These are phyloP conservation scores for Penicillium cinerascens DNA, from an alignment of 495 filamentous ascomycete species.

Conservation along the genomic window DNA sequence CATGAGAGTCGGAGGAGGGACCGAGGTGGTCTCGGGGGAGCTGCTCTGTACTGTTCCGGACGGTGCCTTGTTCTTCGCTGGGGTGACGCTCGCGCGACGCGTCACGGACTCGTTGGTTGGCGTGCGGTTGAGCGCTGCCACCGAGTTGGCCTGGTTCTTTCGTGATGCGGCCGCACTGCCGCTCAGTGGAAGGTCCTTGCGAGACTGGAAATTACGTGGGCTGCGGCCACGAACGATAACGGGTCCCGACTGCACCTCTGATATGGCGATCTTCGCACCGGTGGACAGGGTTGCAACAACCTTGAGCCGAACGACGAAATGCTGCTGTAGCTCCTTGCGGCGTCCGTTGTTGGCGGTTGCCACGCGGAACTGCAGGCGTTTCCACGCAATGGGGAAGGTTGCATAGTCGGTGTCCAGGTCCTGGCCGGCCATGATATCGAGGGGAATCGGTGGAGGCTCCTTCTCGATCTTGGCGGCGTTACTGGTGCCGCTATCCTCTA, in stretches of 20 bases:
- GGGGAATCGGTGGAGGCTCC: constrained; percentile 62
- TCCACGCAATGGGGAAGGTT: constrained; percentile 85
- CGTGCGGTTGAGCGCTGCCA: constrained; percentile 40
- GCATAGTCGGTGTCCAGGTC: constrained; percentile 74
- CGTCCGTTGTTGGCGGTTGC: constrained; percentile 83
- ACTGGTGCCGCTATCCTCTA: constrained; percentile 42
- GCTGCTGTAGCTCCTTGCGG: constrained; percentile 75
- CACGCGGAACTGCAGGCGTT: constrained; percentile 85
- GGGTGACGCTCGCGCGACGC: constrained; percentile 45
- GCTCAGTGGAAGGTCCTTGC: constrained; percentile 71
- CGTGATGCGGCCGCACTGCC: constrained; percentile 69
- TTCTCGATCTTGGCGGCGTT: constrained; percentile 59
- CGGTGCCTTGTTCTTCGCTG: constrained; percentile 50
- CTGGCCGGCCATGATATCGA: constrained; percentile 72
- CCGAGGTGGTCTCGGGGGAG: constrained; percentile 38
- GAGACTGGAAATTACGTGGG: constrained; percentile 73
- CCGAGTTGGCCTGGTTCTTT: constrained; percentile 40
- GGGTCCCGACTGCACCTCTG: constrained; percentile 68
- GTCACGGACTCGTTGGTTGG: constrained; percentile 45
- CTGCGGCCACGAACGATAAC: constrained; percentile 77
- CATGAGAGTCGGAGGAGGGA: constrained; percentile 34
- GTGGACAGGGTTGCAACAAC: constrained; percentile 69
- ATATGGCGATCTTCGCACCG: constrained; percentile 62
- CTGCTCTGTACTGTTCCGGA: constrained; percentile 33
- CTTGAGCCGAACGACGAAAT: constrained; percentile 73